Evolutionary conservation across 192 early-diverging fungal species (phyloP), one percentile per base, ranked within the genome.

Genomic region (Coemansia sp.): DNA sequence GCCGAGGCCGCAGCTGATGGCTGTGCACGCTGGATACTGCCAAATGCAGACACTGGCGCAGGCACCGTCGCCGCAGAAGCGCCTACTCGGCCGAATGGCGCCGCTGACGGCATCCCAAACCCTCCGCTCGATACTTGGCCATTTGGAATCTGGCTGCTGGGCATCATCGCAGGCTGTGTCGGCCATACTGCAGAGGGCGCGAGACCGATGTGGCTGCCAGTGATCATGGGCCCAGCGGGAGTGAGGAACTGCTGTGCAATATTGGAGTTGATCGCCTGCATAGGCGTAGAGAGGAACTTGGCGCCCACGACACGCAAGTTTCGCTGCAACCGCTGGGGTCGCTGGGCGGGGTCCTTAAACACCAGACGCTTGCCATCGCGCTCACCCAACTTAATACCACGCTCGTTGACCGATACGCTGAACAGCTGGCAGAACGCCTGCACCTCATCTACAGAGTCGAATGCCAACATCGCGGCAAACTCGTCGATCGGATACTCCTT

Each of bases 391-490:
- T 75, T 68, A 19, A 85, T 70, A 38, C 75, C 70, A 7, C 44
- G 11, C 7, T 51, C 34, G 9, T 53, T 72, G 32, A 77, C 62
- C 1, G 64, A 5, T 6, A 85, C 66, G 8, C 34, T 51, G 36
- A 81, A 85, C 9, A 60, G 63, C 4, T 23, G 38, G 62, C 84
- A 85, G 39, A 78, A 82, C 19, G 61, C 76, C 8, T 17, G 53
- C 1, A 81, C 82, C 46, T 91, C 85, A 9, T 85, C 72, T 23
- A 70, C 73, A 46, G 82, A 78, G 63, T 93, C 89, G 63, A 88
- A 89, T 29, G 90, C 89, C 14, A 91, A 68, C 67, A 80, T 70
- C 5, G 75, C 75, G 4, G 85, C 86, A 58, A 93, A 67, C 58
- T 84, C 76, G 11, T 65, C 62, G 9, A 82, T 27, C 6, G 84